Percentiles rank a stretch among this genome's conserved stretches.
Evolutionary conservation across 2,329 filamentous ascomycete species (phyloP).

Genomic region (Exophiala viscosa): DNA sequence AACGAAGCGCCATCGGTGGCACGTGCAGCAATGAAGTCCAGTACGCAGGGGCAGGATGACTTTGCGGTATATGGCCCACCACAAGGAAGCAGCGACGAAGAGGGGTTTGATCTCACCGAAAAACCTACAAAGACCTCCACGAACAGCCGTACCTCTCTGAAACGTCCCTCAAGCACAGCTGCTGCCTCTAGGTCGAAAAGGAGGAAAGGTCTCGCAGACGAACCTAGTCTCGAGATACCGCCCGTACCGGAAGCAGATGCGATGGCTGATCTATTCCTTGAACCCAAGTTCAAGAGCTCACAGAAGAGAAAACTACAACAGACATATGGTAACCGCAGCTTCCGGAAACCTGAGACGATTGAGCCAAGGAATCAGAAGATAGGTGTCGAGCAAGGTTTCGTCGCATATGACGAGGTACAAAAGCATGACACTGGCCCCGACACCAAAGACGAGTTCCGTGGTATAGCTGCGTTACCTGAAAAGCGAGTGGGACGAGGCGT

Average conservation of each 20-base stretch:
- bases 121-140: constrained; percentile 27
- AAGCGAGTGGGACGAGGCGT: not conserved
- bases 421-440: not conserved
- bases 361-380: not conserved
- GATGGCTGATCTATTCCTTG: constrained; percentile 4
- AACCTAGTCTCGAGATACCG: constrained; percentile 1
- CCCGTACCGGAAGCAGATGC: not conserved
- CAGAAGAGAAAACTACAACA: constrained; percentile 17
- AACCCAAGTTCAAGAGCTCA: constrained; percentile 9
- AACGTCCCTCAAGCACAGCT: constrained; percentile 11
- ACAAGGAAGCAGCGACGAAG: constrained; percentile 19
- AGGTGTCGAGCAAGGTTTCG: constrained; percentile 1
- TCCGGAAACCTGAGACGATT: constrained; percentile 9
- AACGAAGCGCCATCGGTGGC: not conserved
- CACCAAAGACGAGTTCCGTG: constrained; percentile 6
- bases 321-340: constrained; percentile 16
- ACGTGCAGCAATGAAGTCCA: constrained; percentile 1
- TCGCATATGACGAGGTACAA: constrained; percentile 7
- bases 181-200: constrained; percentile 16
- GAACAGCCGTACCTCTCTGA: constrained; percentile 4
- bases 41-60: constrained; percentile 8
- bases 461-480: constrained; percentile 1
- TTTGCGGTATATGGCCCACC: constrained; percentile 16
- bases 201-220: constrained; percentile 10
- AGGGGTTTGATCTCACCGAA: constrained; percentile 35